These are phyloP conservation scores for Pythium periplocum DNA, from an alignment of 352 stramenopile species.

Conservation along the genomic window DNA sequence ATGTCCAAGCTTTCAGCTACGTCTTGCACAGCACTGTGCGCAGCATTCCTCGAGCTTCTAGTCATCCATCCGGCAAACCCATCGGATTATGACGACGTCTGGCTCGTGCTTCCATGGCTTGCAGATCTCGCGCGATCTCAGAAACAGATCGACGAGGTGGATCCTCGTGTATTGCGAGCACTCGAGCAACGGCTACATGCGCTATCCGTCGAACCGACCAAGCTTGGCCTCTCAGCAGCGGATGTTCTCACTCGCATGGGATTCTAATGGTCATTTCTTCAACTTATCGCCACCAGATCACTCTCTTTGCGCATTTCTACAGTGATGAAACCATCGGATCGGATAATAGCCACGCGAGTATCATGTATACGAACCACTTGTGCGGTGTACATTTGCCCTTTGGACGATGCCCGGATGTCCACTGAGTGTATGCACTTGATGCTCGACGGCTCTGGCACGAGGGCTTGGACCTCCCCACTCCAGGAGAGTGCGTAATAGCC, in stretches of 20 bases:
- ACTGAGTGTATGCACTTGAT: constrained; percentile 19
- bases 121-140: constrained; percentile 14
- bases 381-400: constrained; percentile 12
- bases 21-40: constrained; percentile 41
- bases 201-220: constrained; percentile 20
- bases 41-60: constrained; percentile 45
- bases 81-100: constrained; percentile 13
- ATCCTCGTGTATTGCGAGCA: constrained; percentile 32
- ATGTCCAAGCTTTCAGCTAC: constrained; percentile 28
- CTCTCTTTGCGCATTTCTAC: not conserved
- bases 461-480: constrained; percentile 22
- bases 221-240: constrained; percentile 29
- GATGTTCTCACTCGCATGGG: constrained; percentile 33
- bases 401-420: constrained; percentile 12
- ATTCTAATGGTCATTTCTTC: constrained; percentile 5
- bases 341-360: constrained; percentile 7
- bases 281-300: not conserved
- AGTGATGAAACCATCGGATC: constrained; percentile 12
- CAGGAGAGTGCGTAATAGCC: constrained; percentile 26
- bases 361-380: not conserved
- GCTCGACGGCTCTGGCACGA: constrained; percentile 22
- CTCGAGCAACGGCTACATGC: constrained; percentile 26
- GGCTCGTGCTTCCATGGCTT: constrained; percentile 52
- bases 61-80: constrained; percentile 11
- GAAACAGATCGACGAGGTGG: constrained; percentile 19